phyloP scores from a whole-genome alignment of 805 yeast genomes.

The Helenozyma rhizophorensis region DNA sequence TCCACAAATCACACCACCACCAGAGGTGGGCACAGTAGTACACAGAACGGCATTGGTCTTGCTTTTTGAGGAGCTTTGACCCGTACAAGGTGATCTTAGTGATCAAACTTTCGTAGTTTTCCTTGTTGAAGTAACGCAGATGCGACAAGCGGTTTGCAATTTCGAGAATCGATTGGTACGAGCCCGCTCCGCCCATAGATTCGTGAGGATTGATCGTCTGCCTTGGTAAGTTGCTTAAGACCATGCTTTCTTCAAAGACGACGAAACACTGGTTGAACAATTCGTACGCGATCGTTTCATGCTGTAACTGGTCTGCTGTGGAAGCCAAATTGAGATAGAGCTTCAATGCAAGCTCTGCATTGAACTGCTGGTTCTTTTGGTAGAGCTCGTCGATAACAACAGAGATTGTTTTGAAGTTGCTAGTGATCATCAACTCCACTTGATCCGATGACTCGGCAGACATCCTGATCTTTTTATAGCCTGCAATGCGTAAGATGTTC shows the following conservation, averaged over 20 bases:
- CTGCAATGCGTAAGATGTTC: conserved; percentile 49
- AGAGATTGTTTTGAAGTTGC: conserved; percentile 71
- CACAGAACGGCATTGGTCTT: conserved; percentile 92
- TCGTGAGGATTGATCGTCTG: conserved; percentile 30
- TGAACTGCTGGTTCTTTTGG: conserved; percentile 28
- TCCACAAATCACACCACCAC: conserved; percentile 73
- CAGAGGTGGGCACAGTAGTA: conserved; percentile 86
- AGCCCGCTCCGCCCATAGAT: conserved; percentile 40
- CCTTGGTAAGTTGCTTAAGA: conserved; percentile 15
- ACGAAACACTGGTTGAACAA: conserved; percentile 84
- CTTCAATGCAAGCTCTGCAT: conserved; percentile 38
- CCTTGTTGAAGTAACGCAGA: conserved; percentile 46
- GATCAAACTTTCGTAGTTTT: conserved; percentile 76
- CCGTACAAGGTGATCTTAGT: conserved; percentile 85
- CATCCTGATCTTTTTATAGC: conserved; percentile 27
- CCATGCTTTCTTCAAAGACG: conserved; percentile 64
- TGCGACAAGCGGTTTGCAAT: conserved; percentile 44
- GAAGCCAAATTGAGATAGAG: conserved; percentile 64
- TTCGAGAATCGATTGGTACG: conserved; percentile 44
- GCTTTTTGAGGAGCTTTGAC: conserved; percentile 81
- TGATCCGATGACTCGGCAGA: conserved; percentile 21
- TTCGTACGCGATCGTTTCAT: conserved; percentile 78
- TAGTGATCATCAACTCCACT: conserved; percentile 31
- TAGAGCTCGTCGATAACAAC: conserved; percentile 66
- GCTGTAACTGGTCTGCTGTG: conserved; percentile 71